Evolutionary conservation across 129 eudicot species (phyloP).

Genomic region (Flaveria bidentis): DNA sequence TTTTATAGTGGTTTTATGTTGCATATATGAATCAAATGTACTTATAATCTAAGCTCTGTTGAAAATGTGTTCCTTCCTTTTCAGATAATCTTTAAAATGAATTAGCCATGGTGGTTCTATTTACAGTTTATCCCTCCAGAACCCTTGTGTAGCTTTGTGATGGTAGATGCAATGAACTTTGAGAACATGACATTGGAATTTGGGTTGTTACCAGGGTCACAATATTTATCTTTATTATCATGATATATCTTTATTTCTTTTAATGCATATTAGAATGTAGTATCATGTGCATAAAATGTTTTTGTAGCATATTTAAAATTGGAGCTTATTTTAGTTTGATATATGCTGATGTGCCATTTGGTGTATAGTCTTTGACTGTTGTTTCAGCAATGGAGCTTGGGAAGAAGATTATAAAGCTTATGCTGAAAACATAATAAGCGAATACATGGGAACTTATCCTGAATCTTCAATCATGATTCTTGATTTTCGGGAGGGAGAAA

Average conservation of each 20-base stretch:
- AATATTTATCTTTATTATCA: background rate
- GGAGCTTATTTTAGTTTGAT: slow-evolving; percentile 10
- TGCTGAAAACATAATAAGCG: slow-evolving; percentile 44
- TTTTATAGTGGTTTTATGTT: no score
- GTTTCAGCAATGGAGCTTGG: slow-evolving; percentile 65
- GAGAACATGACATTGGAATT: background rate
- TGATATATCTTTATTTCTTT: background rate
- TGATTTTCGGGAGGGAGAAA: slow-evolving; percentile 67
- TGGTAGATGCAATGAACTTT: background rate
- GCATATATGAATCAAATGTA: no score
- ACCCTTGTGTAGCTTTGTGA: no score
- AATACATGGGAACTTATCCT: slow-evolving; percentile 51
- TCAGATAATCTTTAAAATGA: no score
- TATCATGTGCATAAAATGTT: background rate
- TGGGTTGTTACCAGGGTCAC: background rate
- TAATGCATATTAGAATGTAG: background rate
- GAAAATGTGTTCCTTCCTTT: no score
- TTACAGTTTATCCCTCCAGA: no score
- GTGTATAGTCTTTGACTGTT: slow-evolving; percentile 72
- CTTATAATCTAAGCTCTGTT: no score
- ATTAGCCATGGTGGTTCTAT: no score
- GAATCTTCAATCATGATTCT: slow-evolving; percentile 64
- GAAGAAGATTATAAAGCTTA: slow-evolving; percentile 63
- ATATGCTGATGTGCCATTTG: background rate
- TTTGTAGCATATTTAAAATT: background rate